Evolutionary conservation across 202 grass and related monocot species (phyloP).

Genomic region (Hordeum pubiflorum): DNA sequence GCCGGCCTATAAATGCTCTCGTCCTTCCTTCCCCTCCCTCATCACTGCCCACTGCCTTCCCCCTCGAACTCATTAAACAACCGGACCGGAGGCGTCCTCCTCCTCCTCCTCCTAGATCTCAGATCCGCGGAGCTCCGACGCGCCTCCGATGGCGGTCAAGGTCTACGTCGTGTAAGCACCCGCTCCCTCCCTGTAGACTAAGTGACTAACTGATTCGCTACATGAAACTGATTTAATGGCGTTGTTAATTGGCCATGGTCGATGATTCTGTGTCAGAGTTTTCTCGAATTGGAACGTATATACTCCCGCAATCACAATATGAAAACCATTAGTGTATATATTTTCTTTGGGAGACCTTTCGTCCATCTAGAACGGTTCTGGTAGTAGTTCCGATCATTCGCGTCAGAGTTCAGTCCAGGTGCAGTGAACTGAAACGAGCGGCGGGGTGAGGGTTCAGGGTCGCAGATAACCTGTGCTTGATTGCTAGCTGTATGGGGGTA

Average conservation of each 20-base stretch:
- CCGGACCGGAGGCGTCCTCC: neutral
- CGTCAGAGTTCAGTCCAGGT: neutral
- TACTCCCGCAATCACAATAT: neutral
- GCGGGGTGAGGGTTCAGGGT: neutral
- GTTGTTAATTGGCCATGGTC: neutral
- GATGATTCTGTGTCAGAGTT: neutral
- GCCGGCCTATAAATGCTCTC: slow-evolving; percentile 27
- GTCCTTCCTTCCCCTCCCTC: neutral
- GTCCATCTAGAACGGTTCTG: neutral
- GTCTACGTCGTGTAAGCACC: slow-evolving; percentile 86
- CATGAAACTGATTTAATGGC: neutral
- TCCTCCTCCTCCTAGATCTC: slow-evolving; percentile 18
- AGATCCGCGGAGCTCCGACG: slow-evolving; percentile 25
- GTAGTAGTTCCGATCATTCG: neutral
- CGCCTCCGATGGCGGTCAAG: slow-evolving; percentile 66
- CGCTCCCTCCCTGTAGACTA: neutral
- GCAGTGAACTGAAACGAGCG: neutral
- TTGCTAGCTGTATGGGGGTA: neutral
- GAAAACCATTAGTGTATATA: neutral
- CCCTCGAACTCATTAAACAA: slow-evolving; percentile 31
- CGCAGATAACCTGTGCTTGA: neutral
- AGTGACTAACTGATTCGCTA: neutral
- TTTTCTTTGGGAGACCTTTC: neutral
- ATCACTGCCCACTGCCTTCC: neutral
- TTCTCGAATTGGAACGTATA: neutral